Evolutionary conservation across 2,329 filamentous ascomycete species (phyloP).

Genomic region (Venturia effusa): DNA sequence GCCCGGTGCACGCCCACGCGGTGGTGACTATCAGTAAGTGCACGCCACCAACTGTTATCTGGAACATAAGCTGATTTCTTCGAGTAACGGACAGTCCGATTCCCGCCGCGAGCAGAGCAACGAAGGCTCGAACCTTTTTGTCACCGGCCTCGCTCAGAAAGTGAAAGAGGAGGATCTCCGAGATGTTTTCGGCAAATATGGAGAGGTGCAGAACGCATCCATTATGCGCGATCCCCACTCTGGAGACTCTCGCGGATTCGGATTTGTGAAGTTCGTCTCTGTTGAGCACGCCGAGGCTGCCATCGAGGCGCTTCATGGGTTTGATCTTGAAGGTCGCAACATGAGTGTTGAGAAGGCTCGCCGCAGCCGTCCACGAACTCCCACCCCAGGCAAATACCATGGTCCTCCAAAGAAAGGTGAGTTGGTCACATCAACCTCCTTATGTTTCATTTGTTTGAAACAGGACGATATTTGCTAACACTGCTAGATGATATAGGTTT

Average conservation of each 20-base stretch:
- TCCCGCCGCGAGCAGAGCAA: conserved; percentile 59
- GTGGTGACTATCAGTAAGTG: conserved; percentile 35
- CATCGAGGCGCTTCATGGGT: conserved; percentile 90
- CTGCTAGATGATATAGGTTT: conserved; percentile 6
- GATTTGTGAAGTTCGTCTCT: conserved; percentile 98
- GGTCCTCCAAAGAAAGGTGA: conserved; percentile 94
- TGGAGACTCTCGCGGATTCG: conserved; percentile 96
- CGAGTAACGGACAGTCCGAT: conserved; percentile 18
- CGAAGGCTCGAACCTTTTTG: conserved; percentile 95
- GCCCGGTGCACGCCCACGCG: conserved; percentile 42
- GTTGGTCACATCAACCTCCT: conserved; percentile 21
- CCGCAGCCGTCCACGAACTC: conserved; percentile 85
- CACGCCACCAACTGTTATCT: conserved; percentile 13
- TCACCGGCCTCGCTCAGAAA: conserved; percentile 93
- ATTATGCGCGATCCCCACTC: conserved; percentile 99
- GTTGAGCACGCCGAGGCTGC: conserved; percentile 92
- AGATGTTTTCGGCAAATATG: conserved; percentile 96
- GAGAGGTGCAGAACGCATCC: conserved; percentile 97
- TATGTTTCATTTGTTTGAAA: not conserved
- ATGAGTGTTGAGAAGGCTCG: conserved; percentile 98
- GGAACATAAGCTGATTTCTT: conserved; percentile 20
- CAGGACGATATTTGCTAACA: conserved; percentile 5
- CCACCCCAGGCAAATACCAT: conserved; percentile 98
- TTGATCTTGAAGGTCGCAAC: conserved; percentile 88
- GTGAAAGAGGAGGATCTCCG: conserved; percentile 83